phyloP scores from a whole-genome alignment of 495 filamentous ascomycete species.

The Penicillium antarcticum region DNA sequence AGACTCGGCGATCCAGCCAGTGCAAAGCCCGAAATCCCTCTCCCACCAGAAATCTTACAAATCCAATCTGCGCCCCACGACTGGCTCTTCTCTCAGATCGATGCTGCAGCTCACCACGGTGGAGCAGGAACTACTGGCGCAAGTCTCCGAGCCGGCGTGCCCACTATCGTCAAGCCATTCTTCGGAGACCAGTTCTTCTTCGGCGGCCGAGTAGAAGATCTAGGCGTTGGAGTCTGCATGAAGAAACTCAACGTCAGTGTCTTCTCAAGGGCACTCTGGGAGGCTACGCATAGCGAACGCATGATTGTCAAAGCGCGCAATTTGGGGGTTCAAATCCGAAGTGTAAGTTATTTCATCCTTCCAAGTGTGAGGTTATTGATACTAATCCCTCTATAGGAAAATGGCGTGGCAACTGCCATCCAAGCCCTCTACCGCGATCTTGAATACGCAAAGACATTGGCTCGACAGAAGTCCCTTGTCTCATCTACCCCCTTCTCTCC shows the following conservation, averaged over 20 bases:
- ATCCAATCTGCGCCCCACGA: slow-evolving; percentile 93
- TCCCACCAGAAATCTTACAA: slow-evolving; percentile 79
- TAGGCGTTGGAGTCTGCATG: slow-evolving; percentile 88
- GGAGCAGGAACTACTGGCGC: slow-evolving; percentile 95
- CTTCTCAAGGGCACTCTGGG: slow-evolving; percentile 87
- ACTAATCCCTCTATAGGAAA: slow-evolving; percentile 56
- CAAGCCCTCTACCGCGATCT: slow-evolving; percentile 93
- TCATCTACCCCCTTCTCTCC: slow-evolving; percentile 43
- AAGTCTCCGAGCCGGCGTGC: slow-evolving; percentile 85
- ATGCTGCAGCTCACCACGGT: slow-evolving; percentile 92
- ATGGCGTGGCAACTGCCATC: slow-evolving; percentile 84
- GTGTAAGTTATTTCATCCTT: slow-evolving; percentile 50
- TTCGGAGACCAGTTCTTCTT: slow-evolving; percentile 99
- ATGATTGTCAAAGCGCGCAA: slow-evolving; percentile 84
- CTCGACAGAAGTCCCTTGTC: slow-evolving; percentile 55
- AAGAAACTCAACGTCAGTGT: slow-evolving; percentile 81
- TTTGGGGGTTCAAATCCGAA: slow-evolving; percentile 82
- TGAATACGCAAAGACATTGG: slow-evolving; percentile 88
- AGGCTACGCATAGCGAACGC: slow-evolving; percentile 78
- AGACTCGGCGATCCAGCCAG: slow-evolving; percentile 62
- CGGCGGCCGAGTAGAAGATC: slow-evolving; percentile 79
- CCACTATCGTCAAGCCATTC: slow-evolving; percentile 94
- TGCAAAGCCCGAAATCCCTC: slow-evolving; percentile 59
- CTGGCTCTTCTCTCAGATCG: slow-evolving; percentile 93
- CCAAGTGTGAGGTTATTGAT: background rate